A percentile compares a stretch with the other conserved stretches of the same genome.
phyloP scores from a whole-genome alignment of 179 eudicot genomes.

The Pouteria campechiana region DNA sequence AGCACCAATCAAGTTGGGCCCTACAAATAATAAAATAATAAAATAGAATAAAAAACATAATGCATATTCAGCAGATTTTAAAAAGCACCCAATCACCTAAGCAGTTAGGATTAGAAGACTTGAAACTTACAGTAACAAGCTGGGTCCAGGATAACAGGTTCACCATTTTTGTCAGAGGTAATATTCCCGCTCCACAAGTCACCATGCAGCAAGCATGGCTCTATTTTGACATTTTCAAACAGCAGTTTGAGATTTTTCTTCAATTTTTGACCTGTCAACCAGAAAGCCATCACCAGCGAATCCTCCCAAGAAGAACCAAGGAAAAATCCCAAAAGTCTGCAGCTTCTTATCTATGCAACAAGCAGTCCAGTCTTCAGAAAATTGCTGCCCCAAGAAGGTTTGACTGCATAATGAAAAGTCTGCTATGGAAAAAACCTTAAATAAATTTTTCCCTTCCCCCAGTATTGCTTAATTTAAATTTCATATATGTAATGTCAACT shows the following conservation, averaged over 20 bases:
- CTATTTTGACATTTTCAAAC: conserved; percentile 56
- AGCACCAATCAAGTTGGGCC: no score
- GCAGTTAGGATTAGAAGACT: conserved; percentile 3
- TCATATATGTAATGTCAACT: no score
- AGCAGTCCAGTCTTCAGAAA: neutral
- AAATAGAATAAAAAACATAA: no score
- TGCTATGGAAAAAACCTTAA: no score
- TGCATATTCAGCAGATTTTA: no score
- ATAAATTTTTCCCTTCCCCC: no score
- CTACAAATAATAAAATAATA: no score
- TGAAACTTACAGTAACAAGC: conserved; percentile 89
- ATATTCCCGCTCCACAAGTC: conserved; percentile 98
- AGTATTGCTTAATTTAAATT: no score
- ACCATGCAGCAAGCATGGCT: conserved; percentile 94
- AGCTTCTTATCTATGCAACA: neutral
- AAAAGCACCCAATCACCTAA: neutral
- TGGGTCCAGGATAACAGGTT: conserved; percentile 93
- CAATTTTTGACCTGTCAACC: conserved; percentile 63
- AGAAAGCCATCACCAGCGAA: neutral
- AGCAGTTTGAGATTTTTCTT: conserved; percentile 59
- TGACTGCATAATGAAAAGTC: no score
- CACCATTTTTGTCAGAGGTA: conserved; percentile 71
- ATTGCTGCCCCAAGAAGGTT: no score
- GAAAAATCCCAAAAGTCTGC: neutral
- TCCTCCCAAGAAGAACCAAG: neutral